Evolutionary conservation across 352 stramenopile genomes (phyloP).

Genomic region (Albugo candida): DNA sequence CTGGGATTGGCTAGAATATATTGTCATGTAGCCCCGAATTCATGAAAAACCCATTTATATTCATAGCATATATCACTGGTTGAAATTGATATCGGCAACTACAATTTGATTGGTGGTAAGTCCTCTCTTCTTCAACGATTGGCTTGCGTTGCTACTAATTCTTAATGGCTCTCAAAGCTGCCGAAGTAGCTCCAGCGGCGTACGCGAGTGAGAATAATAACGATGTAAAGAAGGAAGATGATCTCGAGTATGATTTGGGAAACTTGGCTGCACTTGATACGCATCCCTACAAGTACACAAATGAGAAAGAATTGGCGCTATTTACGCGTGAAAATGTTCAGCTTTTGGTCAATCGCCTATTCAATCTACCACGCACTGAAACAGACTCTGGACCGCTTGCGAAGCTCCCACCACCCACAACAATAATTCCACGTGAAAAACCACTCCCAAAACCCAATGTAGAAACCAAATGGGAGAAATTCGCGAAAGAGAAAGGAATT

Average conservation of each 20-base stretch:
- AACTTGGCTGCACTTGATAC: conserved; percentile 81
- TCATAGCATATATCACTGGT: too few species aligned
- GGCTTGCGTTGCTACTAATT: too few species aligned
- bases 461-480: conserved; percentile 98
- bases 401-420: conserved; percentile 39
- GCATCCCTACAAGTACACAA: conserved; percentile 63
- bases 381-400: conserved; percentile 86
- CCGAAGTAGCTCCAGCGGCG: conserved; percentile 61
- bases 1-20: too few species aligned
- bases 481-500: conserved; percentile 96
- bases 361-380: conserved; percentile 80
- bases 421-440: conserved; percentile 73
- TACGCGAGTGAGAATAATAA: conserved; percentile 39
- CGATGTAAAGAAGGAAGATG: conserved; percentile 60
- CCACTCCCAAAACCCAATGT: conserved; percentile 83
- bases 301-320: conserved; percentile 77
- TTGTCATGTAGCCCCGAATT: too few species aligned
- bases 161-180: conserved; percentile 48
- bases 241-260: conserved; percentile 76
- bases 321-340: conserved; percentile 86
- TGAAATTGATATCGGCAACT: too few species aligned
- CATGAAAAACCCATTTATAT: too few species aligned
- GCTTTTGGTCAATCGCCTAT: conserved; percentile 85
- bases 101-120: too few species aligned
- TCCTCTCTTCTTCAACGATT: too few species aligned